Evolutionary conservation across 768 basidiomycete genomes (phyloP), one percentile per base, ranked within the genome.

Genomic region (Cubamyces sp.): DNA sequence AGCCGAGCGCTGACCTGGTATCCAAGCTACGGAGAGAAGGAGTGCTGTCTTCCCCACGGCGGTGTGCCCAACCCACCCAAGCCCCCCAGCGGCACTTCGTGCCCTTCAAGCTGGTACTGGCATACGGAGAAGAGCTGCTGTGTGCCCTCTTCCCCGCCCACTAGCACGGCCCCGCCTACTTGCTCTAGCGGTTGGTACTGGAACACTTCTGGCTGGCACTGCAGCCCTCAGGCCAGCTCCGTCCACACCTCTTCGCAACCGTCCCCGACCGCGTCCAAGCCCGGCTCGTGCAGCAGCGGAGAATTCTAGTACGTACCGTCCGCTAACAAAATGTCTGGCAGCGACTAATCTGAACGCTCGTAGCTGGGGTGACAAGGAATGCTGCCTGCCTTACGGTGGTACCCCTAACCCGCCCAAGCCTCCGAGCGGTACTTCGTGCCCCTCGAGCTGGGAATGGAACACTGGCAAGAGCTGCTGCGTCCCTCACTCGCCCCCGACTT

Each of bases 71-170:
- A 67, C 46, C 74, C 79, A 5, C 78, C 80, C 12, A 49, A 74
- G 15, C 83, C 84, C 19, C 83, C 84, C 39, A 74, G 74, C 46
- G 81, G 78, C 53, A 64, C 75, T 14, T 85, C 84, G 73, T 84
- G 82, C 30, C 64, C 70, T n/a, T 74, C 76, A 25, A 71, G 70
- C 41, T 80, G 82, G 73, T 84, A 82, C 68, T 87, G 84, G 84
- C 70, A 74, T 60, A 56, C 65, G 5, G 71, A 70, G 15, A 75
- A 81, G 66, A 74, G 76, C 26, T 86, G 84, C 74, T 87, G 85
- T 69, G 77, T 81, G 21, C 86, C 87, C 52, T 71, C 71, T 42
- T 65, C 78, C 61, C 81, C 80, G n/a, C 72, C 74, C 39, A 70
- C 75, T 30, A 60, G 71, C 6, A 72, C 74, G 61, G 71, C 72